Base-by-base conservation (phyloP, 345 rosid genomes). In the Sapria himalayana region DNA sequence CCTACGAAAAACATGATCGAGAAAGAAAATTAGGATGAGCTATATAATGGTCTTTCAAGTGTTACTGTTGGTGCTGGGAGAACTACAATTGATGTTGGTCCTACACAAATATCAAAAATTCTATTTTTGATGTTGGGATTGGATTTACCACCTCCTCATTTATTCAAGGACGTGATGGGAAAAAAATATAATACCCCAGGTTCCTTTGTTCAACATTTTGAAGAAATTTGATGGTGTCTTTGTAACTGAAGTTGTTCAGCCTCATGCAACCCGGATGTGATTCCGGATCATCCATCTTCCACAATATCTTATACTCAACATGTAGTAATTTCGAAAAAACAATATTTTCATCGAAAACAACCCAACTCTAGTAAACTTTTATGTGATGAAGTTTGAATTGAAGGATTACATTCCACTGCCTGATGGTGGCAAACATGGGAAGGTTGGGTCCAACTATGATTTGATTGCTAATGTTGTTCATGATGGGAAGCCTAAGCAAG, bases 111-210 rank as follows among this genome's bases (percentile, higher is more conserved):
- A n/a, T 73, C 73, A 45, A 74, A 74, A 61, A 89, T 79, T 94
- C 74, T 86, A 18, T 89, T 71, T 63, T 60, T 84, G 64, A 84
- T 84, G 99, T 92, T 89, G 59, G 95, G 95, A 19, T 62, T 89
- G 49, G 99, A 89, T 68, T 70, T 89, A 65, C 99, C 99, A 6
- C 95, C 94, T 14, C 93, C 93, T 3, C 99, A 93, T 25, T 81
- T 89, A 46, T 89, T 89, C 65, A 67, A 77, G 68, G 99, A 89
- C 44, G 92, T 84, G 52, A 79, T 89, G 99, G 99, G n/a, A 89
- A 67, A 89, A 89, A 63, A 89, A 84, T 59, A 89, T 89, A 4
- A 89, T 89, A 48, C 99, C 95, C 3, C 99, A 89, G 92, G 91
- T 89, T 57, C 92, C 94, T 55, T 59, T 89, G 42, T 80, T 79